Evolutionary conservation across 495 filamentous ascomycete genomes (phyloP).

Genomic region (Usnea hakonensis): DNA sequence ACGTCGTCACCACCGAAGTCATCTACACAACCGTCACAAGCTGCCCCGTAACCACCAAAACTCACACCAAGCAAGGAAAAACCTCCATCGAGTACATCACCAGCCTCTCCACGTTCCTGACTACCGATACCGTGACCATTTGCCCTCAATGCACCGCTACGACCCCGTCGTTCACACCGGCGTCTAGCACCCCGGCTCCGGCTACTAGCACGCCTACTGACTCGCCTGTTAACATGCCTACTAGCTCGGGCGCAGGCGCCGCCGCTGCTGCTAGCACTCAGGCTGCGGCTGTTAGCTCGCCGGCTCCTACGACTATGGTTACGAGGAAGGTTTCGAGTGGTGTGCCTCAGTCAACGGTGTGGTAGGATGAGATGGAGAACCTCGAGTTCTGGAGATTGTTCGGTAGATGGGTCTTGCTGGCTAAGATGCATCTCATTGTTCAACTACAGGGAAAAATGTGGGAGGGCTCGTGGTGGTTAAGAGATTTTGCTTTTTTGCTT

Average conservation of each 20-base stretch:
- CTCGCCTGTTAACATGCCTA: background rate
- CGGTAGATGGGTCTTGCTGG: background rate
- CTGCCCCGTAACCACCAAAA: background rate
- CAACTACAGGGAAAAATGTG: background rate
- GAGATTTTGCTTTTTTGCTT: background rate
- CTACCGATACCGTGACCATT: background rate
- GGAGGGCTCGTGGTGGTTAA: background rate
- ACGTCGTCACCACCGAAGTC: background rate
- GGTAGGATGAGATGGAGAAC: background rate
- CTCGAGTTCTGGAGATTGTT: no score
- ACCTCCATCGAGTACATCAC: background rate
- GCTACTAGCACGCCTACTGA: background rate
- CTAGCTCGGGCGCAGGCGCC: background rate
- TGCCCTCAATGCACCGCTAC: background rate
- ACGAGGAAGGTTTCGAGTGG: background rate
- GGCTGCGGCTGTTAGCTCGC: background rate
- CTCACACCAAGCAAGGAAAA: background rate
- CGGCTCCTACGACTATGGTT: background rate
- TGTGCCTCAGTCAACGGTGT: background rate
- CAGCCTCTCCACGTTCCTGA: background rate
- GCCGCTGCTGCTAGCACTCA: background rate
- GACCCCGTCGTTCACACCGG: background rate
- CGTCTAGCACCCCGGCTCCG: background rate
- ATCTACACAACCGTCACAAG: background rate
- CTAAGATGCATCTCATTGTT: background rate